phyloP scores from a whole-genome alignment of 805 yeast species.

The Saccharomyces eubayanus region DNA sequence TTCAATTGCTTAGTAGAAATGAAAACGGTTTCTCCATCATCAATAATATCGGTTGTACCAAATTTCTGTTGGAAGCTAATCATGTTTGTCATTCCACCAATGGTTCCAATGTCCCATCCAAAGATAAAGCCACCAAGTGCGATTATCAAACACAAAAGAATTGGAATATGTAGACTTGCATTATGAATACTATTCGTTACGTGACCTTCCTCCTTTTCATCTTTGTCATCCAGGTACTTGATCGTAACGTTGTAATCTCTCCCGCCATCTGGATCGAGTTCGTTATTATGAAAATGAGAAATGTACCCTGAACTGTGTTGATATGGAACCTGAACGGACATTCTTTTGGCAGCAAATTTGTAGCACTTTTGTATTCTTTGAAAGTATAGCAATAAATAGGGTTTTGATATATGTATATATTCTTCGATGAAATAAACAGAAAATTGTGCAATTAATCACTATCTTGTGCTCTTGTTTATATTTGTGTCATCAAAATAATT shows the following conservation, averaged over 20 bases:
- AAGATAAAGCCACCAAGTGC: constrained; percentile 67
- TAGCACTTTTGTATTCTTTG: neutral
- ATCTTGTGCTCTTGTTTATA: neutral
- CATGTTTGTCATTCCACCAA: constrained; percentile 64
- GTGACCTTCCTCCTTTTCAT: neutral
- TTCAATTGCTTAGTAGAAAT: constrained; percentile 11
- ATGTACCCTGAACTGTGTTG: neutral
- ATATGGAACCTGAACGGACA: neutral
- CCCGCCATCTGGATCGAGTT: neutral
- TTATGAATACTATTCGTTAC: neutral
- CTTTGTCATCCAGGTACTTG: neutral
- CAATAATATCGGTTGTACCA: constrained; percentile 34
- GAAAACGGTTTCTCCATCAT: constrained; percentile 26
- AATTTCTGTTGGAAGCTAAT: constrained; percentile 44
- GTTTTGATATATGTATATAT: neutral
- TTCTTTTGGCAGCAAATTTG: neutral
- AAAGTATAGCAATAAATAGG: neutral
- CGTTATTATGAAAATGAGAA: neutral
- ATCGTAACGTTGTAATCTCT: neutral
- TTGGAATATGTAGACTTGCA: constrained; percentile 4
- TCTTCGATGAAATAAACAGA: neutral
- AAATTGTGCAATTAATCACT: neutral
- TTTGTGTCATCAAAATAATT: neutral
- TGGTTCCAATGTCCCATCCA: constrained; percentile 72
- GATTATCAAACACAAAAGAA: constrained; percentile 42